phyloP scores from a whole-genome alignment of 148 eudicot species.

The Rhododendron kiyosumense region DNA sequence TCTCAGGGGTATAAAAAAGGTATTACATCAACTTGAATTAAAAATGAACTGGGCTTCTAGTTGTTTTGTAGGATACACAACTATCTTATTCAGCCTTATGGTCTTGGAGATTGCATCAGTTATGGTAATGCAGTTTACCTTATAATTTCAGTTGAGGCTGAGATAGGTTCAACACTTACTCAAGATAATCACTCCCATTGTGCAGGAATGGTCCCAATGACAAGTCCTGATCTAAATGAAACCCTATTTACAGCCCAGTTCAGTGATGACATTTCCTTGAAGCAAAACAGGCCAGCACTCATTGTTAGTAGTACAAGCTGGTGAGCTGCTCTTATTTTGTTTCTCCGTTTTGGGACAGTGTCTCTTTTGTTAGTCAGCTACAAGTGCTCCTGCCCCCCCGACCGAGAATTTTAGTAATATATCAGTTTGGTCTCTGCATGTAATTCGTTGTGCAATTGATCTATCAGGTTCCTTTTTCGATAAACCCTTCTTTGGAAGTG shows the following conservation, averaged over 20 bases:
- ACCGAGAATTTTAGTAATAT: not conserved
- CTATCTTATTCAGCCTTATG: slow-evolving; percentile 42
- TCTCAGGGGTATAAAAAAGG: not conserved
- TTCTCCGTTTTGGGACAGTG: not conserved
- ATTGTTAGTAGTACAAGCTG: slow-evolving; percentile 97
- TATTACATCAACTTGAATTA: slow-evolving; percentile 3
- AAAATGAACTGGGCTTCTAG: slow-evolving; percentile 35
- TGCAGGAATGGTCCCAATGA: slow-evolving; percentile 30
- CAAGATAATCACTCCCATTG: not conserved
- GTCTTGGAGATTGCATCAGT: slow-evolving; percentile 62
- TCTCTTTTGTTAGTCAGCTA: not conserved
- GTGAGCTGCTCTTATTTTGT: slow-evolving; percentile 33
- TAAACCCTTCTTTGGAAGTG: not conserved
- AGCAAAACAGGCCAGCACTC: slow-evolving; percentile 77
- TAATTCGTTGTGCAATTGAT: not conserved
- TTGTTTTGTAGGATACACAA: slow-evolving; percentile 64
- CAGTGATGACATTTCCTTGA: slow-evolving; percentile 40
- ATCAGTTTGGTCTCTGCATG: not conserved
- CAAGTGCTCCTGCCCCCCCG: not conserved
- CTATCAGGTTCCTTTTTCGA: not conserved
- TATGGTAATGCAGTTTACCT: slow-evolving; percentile 40
- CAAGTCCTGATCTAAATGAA: slow-evolving; percentile 24
- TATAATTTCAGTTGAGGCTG: slow-evolving; percentile 1
- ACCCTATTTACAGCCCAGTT: slow-evolving; percentile 54
- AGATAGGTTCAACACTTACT: slow-evolving; percentile 1